Evolutionary conservation across 2,329 filamentous ascomycete species (phyloP), one percentile per base, ranked within the genome.

Genomic region (Amphichorda felina): DNA sequence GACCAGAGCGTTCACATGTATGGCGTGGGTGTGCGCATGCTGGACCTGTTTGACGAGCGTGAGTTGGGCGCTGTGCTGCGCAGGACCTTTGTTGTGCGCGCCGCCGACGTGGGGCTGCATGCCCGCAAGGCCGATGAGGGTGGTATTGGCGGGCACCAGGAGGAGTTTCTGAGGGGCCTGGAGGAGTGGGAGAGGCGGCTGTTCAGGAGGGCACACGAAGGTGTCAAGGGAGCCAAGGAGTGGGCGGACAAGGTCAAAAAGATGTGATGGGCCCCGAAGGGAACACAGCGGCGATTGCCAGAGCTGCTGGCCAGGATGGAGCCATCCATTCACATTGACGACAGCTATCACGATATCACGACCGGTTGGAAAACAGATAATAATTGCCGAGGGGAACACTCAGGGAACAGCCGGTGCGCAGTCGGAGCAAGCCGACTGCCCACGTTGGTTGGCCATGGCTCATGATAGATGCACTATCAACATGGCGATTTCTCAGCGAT

Each of bases 1-100:
- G 78, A 84, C 37, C 75, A 91, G 55, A 84, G 83, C 41, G 78
- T 81, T 25, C 82, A 94, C 56, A 94, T 94, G 49, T 96, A 94
- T 61, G 79, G 75, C 17, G 70, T 96, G 4, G 86, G 83, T 4
- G 80, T 84, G 30, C 74, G 85, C 35, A 87, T 95, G 58, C 66
- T 96, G 41, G 88, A 95, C 40, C 60, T 98, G 1, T 94, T 94
- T 42, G 88, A 95, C 39, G 88, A 94, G 55, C 55, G 56, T 30
- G 73, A 75, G 40, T 78, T 95, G 38, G 83, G 86, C 38, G 72
- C 84, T 43, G 75, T 91, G 15, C 55, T 89, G 45, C 69, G 73
- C 38, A 68, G 81, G 63, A 87, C 85, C 0, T 96, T 93, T 59
- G 85, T 88, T 45, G 70, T 74, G 34, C 70, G 91, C 33, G 84